Base-by-base conservation (phyloP, 1,284 basidiomycete genomes). In the Leccinum cinnamomeum region DNA sequence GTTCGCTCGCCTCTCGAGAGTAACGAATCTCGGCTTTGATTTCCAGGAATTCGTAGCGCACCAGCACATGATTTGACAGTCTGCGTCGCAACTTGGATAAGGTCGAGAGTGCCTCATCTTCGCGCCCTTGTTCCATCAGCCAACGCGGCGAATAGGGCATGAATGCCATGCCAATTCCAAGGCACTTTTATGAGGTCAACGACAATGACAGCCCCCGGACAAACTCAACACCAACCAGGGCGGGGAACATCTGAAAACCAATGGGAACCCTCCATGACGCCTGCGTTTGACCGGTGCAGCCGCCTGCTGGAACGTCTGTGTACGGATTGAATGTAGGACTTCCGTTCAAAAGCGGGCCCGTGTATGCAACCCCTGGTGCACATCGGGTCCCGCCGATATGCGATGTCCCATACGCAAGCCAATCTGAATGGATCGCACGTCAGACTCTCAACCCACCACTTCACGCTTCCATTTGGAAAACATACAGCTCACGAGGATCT, bases 81-180 rank as follows among this genome's bases (percentile, higher is more conserved):
- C 65, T 74, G 23, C 62, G 67, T 63, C 74, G 71, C 33, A 75
- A 54, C 57, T 64, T 56, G 5, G 72, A 70, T 20, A 75, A 51
- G 7, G 70, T 72, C 10, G 62, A 53, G 14, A 74, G 62, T 6
- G 77, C 75, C 54, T 78, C 70, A n/a, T 67, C 67, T 48, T 78
- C 69, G 35, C 73, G 72, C 2, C 70, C 74, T 55, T 67, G 62
- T 51, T 76, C 75, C 65, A 73, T 74, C 53, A 82, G 59, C 75
- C 75, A 76, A 7, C 75, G 76, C 10, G 76, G 75, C 18, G 71
- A 75, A 58, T 69, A 76, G 51, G 76, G 75, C 68, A 77, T 73
- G 51, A 73, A 68, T 23, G 60, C 55, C 75, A 78, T 78, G 56
- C 75, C 74, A 37, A 76, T 59, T 11, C 70, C 74, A 57, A 77